Evolutionary conservation across 2,329 filamentous ascomycete genomes (phyloP).

Genomic region (Penicillium hordei): DNA sequence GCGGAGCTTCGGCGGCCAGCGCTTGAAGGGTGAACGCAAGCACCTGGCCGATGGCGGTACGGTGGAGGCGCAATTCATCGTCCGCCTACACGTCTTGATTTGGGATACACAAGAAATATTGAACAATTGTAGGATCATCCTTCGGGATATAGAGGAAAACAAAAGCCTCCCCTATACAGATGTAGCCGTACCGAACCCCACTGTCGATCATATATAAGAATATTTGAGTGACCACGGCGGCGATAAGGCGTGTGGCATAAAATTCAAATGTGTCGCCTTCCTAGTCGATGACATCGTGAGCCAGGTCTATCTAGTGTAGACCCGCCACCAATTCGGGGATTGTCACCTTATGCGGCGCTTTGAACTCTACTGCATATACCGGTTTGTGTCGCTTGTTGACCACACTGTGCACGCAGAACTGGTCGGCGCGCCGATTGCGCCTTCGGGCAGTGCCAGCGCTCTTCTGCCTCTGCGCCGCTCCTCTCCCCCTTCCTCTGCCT

Average conservation of each 20-base stretch:
- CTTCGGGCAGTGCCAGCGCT: no score
- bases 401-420: no score
- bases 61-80: slow-evolving; percentile 28
- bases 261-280: slow-evolving; percentile 29
- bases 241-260: slow-evolving; percentile 25
- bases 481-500: no score
- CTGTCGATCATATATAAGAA: slow-evolving; percentile 33
- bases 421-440: no score
- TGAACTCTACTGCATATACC: neutral
- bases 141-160: slow-evolving; percentile 31
- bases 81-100: slow-evolving; percentile 27
- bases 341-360: no score
- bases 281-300: neutral
- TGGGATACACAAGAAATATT: slow-evolving; percentile 11
- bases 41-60: slow-evolving; percentile 34
- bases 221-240: slow-evolving; percentile 30
- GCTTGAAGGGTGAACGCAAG: slow-evolving; percentile 35
- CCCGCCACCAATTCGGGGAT: no score
- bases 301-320: no score
- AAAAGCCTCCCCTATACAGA: slow-evolving; percentile 33
- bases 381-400: no score
- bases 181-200: slow-evolving; percentile 27
- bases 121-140: slow-evolving; percentile 6
- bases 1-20: slow-evolving; percentile 20
- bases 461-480: no score